Percentiles rank a stretch among this genome's conserved stretches.
Evolutionary conservation across 1,284 basidiomycete genomes (phyloP).

Genomic region (Puccinia novopanici): DNA sequence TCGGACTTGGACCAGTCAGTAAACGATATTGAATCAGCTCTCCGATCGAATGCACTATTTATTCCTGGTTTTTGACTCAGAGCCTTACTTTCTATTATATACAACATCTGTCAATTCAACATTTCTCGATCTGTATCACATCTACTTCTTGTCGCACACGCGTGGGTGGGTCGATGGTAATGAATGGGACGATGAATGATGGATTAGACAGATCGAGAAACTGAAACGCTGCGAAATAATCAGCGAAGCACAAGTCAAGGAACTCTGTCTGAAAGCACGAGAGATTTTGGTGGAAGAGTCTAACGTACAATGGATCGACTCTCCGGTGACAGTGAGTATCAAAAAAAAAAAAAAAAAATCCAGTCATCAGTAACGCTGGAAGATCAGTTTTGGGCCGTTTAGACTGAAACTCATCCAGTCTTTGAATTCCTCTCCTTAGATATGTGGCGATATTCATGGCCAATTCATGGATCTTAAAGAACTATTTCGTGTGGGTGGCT

Average conservation of each 20-base stretch:
- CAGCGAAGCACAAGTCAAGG: slow-evolving; percentile 86
- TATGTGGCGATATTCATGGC: slow-evolving; percentile 98
- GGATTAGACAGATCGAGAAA: slow-evolving; percentile 64
- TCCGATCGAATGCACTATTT: too few species aligned
- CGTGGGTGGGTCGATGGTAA: too few species aligned
- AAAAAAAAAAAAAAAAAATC: neutral
- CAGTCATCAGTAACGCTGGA: neutral
- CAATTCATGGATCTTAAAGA: slow-evolving; percentile 98
- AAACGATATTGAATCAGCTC: neutral
- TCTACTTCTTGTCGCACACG: neutral
- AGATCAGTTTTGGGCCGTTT: neutral
- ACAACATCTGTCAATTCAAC: neutral
- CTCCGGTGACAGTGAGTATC: slow-evolving; percentile 84
- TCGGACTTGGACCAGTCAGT: slow-evolving; percentile 50
- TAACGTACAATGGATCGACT: slow-evolving; percentile 93
- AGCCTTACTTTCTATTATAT: neutral
- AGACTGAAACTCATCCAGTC: slow-evolving; percentile 27
- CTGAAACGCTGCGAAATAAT: slow-evolving; percentile 87
- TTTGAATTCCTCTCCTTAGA: slow-evolving; percentile 63
- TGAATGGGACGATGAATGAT: slow-evolving; percentile 13
- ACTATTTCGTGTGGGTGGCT: slow-evolving; percentile 90
- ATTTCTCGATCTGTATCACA: neutral
- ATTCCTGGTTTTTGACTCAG: neutral
- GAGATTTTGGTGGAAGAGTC: slow-evolving; percentile 94
- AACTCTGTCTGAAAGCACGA: slow-evolving; percentile 88